A percentile compares a stretch with the other conserved stretches of the same genome.
These are phyloP conservation scores for Biscogniauxia marginata DNA, from an alignment of 2,329 filamentous ascomycete species.

Conservation along the genomic window DNA sequence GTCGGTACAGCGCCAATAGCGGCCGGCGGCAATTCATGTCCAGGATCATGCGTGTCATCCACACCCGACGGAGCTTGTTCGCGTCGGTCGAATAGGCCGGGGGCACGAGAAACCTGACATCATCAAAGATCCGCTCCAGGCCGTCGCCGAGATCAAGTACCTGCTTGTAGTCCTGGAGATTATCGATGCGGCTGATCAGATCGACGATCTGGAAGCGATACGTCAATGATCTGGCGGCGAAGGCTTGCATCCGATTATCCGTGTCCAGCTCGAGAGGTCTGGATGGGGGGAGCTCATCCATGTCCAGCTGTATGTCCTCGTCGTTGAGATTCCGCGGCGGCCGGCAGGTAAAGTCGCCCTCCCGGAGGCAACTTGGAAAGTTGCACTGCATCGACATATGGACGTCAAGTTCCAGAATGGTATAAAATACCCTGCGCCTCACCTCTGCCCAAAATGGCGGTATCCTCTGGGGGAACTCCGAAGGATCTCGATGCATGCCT, in stretches of 20 bases:
- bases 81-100: conserved; percentile 43
- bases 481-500: conserved; percentile 57
- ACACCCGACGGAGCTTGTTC: conserved; percentile 48
- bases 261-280: conserved; percentile 52
- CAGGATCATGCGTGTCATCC: conserved; percentile 49
- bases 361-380: conserved; percentile 50
- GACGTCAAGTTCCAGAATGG: conserved; percentile 56
- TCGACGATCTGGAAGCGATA: conserved; percentile 50
- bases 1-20: conserved; percentile 52
- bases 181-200: conserved; percentile 51
- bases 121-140: conserved; percentile 53
- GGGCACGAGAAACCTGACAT: conserved; percentile 53
- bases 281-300: conserved; percentile 47
- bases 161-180: conserved; percentile 51
- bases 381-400: conserved; percentile 53
- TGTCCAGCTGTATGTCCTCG: conserved; percentile 45
- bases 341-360: conserved; percentile 53
- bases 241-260: conserved; percentile 54
- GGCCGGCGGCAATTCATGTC: conserved; percentile 56
- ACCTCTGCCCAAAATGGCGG: conserved; percentile 52
- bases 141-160: conserved; percentile 53
- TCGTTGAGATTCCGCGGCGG: conserved; percentile 56
- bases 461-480: conserved; percentile 50
- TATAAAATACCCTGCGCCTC: conserved; percentile 55
- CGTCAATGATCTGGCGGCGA: conserved; percentile 50